Evolutionary conservation across 2,329 filamentous ascomycete genomes (phyloP).

Genomic region (Pseudogymnoascus sp.): DNA sequence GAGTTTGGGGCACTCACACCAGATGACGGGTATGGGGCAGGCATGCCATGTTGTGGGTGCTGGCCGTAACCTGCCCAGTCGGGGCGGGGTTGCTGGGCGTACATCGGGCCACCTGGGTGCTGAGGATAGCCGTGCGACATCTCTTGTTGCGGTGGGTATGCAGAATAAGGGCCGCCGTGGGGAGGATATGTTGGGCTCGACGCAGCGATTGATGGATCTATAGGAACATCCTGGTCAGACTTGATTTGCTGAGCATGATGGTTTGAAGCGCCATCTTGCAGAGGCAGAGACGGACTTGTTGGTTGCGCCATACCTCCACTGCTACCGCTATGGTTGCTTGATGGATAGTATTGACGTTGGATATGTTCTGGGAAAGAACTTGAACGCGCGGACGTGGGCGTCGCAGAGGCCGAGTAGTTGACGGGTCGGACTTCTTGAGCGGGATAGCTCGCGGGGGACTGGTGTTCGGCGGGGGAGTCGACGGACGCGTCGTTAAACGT

Average conservation of each 20-base stretch:
- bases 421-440: constrained; percentile 70
- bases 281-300: constrained; percentile 94
- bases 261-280: constrained; percentile 71
- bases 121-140: constrained; percentile 74
- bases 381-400: constrained; percentile 78
- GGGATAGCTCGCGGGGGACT: constrained; percentile 86
- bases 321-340: constrained; percentile 66
- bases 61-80: constrained; percentile 67
- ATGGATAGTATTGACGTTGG: constrained; percentile 75
- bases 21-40: constrained; percentile 26
- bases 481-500: constrained; percentile 70
- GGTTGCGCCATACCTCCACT: constrained; percentile 95
- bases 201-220: constrained; percentile 96
- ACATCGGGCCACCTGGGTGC: constrained; percentile 53
- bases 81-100: constrained; percentile 58
- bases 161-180: constrained; percentile 67
- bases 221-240: constrained; percentile 95
- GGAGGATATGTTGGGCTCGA: constrained; percentile 88
- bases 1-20: constrained; percentile 43
- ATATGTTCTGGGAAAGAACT: constrained; percentile 83
- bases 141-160: constrained; percentile 78
- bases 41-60: constrained; percentile 30
- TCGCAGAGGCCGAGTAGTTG: constrained; percentile 57
- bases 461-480: constrained; percentile 78
- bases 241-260: constrained; percentile 73